Conservation (phyloP, 352 stramenopile species). For the Pilasporangium apinafurcum region DNA sequence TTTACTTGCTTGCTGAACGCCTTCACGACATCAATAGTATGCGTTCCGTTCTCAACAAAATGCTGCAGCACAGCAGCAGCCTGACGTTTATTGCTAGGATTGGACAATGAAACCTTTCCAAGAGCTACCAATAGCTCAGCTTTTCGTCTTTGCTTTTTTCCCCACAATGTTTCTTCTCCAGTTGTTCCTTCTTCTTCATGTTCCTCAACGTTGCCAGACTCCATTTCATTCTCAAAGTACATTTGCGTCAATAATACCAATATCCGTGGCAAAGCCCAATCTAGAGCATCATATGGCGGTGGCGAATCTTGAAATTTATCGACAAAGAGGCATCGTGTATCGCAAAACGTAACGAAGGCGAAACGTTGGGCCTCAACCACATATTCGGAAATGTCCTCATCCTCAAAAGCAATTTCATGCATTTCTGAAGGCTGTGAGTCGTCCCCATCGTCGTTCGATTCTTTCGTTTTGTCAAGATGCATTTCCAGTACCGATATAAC, state of each 20-base stretch:
- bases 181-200: slow-evolving; percentile 34
- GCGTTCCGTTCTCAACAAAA: slow-evolving; percentile 43
- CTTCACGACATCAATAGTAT: slow-evolving; percentile 64
- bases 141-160: slow-evolving; percentile 33
- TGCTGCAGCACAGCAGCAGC: slow-evolving; percentile 64
- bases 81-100: slow-evolving; percentile 79
- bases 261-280: slow-evolving; percentile 65
- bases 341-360: slow-evolving; percentile 77
- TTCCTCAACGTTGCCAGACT: slow-evolving; percentile 23
- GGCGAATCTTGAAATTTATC: slow-evolving; percentile 69
- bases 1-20: slow-evolving; percentile 80
- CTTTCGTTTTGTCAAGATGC: slow-evolving; percentile 47
- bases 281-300: slow-evolving; percentile 47
- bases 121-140: slow-evolving; percentile 67
- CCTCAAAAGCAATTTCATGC: slow-evolving; percentile 65
- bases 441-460: slow-evolving; percentile 1
- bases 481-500: slow-evolving; percentile 68
- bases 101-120: slow-evolving; percentile 64
- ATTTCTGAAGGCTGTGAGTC: slow-evolving; percentile 29
- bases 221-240: slow-evolving; percentile 79
- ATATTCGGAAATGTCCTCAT: slow-evolving; percentile 36
- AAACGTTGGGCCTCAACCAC: slow-evolving; percentile 56
- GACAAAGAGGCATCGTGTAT: slow-evolving; percentile 74
- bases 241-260: slow-evolving; percentile 71
- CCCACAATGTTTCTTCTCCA: slow-evolving; percentile 13